phyloP scores from a whole-genome alignment of 805 yeast species.

The Sugiyamaella americana region DNA sequence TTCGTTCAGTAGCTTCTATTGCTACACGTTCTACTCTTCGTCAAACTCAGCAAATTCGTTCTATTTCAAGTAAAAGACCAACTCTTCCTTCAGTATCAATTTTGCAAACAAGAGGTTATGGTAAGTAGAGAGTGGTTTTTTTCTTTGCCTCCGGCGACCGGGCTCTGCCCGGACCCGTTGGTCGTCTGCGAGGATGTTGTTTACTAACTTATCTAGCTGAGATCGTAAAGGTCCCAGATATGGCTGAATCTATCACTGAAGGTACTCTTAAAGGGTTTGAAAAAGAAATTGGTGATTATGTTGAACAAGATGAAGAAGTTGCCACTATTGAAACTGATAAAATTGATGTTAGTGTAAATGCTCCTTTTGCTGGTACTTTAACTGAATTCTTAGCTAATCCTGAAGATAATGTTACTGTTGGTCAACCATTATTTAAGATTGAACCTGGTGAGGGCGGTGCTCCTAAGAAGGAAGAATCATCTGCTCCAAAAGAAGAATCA shows the following conservation, averaged over 20 bases:
- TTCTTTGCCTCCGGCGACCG: background rate
- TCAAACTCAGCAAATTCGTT: background rate
- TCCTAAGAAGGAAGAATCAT: constrained; percentile 23
- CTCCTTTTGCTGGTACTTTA: constrained; percentile 88
- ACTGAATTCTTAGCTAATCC: constrained; percentile 74
- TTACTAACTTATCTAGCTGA: constrained; percentile 25
- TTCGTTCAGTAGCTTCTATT: constrained; percentile 2
- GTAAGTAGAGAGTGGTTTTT: constrained; percentile 9
- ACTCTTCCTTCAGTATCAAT: background rate
- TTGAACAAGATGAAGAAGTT: constrained; percentile 77
- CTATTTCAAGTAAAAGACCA: background rate
- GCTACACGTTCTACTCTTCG: background rate
- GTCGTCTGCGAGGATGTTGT: background rate
- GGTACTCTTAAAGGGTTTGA: constrained; percentile 71
- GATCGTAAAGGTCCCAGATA: constrained; percentile 85
- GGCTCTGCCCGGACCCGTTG: background rate
- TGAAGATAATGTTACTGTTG: constrained; percentile 93
- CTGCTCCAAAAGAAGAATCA: background rate
- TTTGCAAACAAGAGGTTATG: constrained; percentile 16
- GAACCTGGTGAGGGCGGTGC: constrained; percentile 69
- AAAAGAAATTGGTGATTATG: constrained; percentile 77
- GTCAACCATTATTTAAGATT: constrained; percentile 83
- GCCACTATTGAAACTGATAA: constrained; percentile 98
- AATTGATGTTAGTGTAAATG: constrained; percentile 93
- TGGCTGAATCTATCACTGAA: constrained; percentile 98